Base-by-base conservation (phyloP, 192 early-diverging fungal species). In the Backusella parvicylindrica region DNA sequence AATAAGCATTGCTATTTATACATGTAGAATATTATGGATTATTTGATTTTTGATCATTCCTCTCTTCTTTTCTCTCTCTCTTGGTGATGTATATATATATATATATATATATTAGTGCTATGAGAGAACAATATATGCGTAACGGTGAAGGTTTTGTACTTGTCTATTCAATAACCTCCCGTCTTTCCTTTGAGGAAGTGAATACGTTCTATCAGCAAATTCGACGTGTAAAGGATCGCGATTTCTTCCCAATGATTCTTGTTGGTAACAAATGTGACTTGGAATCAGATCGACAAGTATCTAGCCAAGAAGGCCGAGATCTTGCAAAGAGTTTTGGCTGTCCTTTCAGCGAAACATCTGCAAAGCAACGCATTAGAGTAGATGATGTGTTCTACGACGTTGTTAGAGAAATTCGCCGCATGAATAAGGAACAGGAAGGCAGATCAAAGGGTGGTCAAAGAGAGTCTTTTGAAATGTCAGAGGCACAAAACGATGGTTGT, bases 221-320 rank as follows among this genome's bases (percentile, higher is more conserved):
- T 63, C 84, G 90, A 60, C 87, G 91, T 2, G 91, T 96, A 26
- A 97, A 97, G 71, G 94, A 96, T 66, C 79, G 85, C 9, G 88
- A 91, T 74, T 82, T 79, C 8, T 91, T 91, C 30, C 95, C 96
- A 0, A 92, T 96, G 68, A 89, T 94, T 3, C 77, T 97, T 6
- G 91, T 93, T 5, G 96, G 90, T 2, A 97, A 97, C 88, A 97
- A 97, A 79, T 93, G 90, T 76, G 96, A 97, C 84, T 79, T 95
- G 68, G 87, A 88, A 41, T 67, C 75, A 6, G 90, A 92, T 70
- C 85, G 95, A 49, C 75, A 87, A 28, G 88, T 92, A 18, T 72
- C 79, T 3, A 88, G 77, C 9, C 75, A 78, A 18, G 88, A 87
- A 66, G 92, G 91, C 0, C 53, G 76, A 23, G 85, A 86, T 26